Evolutionary conservation across 805 yeast genomes (phyloP), one percentile per base, ranked within the genome.

Genomic region (Hanseniaspora pseudoguilliermondii): DNA sequence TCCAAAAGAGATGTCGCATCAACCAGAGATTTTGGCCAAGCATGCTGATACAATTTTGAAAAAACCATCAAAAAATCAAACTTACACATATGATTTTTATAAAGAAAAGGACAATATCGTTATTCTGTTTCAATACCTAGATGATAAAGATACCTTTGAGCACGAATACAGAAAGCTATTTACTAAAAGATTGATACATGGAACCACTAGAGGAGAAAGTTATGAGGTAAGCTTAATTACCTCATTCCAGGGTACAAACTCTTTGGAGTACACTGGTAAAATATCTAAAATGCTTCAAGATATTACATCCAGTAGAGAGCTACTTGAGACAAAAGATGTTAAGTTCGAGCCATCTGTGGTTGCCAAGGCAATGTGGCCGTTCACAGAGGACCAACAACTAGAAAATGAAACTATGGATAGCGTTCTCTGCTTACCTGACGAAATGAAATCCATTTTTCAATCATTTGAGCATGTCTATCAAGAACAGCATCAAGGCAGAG

Each of bases 251-350:
- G 84, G 85, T 57, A 95, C 85, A 58, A 91, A 93, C 69, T 88
- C 95, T 20, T 75, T 83, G 66, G 97, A 93, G 65, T 93, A 91
- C 68, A 90, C 97, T 1, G 83, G 87, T 55, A 91, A 90, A 68
- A 86, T 93, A 69, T 86, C 95, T 23, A 86, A 89, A 63, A 93
- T 93, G 99, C 90, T 93, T 68, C 86, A 84, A 66, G 98, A 93
- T 70, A 87, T 93, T 75, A 79, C 84, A 62, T 79, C 91, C 3
- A 53, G 56, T 39, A 44, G 56, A 29, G 32, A 38, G n/a, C 13
- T 53, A 6, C 18, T 46, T 7, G 18, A 15, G 5, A 86, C 96
- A 0, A 80, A 80, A 59, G 91, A 87, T 56, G 74, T 93, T 65
- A 85, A 79, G 58, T 83, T 87, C 66, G 78, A 81, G 49, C 87